Evolutionary conservation across 345 rosid genomes (phyloP).

Genomic region (Citrus australasica): DNA sequence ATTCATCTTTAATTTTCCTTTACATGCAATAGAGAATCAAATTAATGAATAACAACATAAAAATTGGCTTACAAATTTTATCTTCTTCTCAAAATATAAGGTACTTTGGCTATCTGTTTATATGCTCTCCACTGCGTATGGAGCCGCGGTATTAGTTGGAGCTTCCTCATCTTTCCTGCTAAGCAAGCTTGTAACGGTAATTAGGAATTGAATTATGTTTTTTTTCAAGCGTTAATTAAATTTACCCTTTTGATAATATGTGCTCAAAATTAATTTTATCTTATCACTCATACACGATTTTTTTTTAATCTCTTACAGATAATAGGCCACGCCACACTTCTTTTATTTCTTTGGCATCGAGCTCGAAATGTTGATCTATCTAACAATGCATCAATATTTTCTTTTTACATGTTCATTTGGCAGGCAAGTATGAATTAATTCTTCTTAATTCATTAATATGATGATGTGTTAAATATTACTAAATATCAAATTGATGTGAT

Average conservation of each 20-base stretch:
- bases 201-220: not conserved
- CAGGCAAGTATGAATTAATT: not conserved
- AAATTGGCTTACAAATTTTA: not conserved
- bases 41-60: too few relatives aligned
- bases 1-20: not conserved
- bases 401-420: constrained; percentile 38
- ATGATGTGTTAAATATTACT: not conserved
- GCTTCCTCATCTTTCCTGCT: constrained; percentile 17
- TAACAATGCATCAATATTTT: constrained; percentile 13
- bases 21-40: too few relatives aligned
- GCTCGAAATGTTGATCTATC: constrained; percentile 24
- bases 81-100: constrained; percentile 1
- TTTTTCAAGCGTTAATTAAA: too few relatives aligned
- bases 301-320: constrained; percentile 3
- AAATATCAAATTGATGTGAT: too few relatives aligned
- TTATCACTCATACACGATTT: not conserved
- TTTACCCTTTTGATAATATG: not conserved
- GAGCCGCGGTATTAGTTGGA: constrained; percentile 24
- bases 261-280: too few relatives aligned
- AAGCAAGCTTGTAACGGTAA: constrained; percentile 20
- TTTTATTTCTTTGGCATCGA: constrained; percentile 13
- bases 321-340: constrained; percentile 25
- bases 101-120: constrained; percentile 26
- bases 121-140: constrained; percentile 28
- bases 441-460: too few relatives aligned